phyloP scores from a whole-genome alignment of 495 filamentous ascomycete species.

The Aspergillus haitiensis region DNA sequence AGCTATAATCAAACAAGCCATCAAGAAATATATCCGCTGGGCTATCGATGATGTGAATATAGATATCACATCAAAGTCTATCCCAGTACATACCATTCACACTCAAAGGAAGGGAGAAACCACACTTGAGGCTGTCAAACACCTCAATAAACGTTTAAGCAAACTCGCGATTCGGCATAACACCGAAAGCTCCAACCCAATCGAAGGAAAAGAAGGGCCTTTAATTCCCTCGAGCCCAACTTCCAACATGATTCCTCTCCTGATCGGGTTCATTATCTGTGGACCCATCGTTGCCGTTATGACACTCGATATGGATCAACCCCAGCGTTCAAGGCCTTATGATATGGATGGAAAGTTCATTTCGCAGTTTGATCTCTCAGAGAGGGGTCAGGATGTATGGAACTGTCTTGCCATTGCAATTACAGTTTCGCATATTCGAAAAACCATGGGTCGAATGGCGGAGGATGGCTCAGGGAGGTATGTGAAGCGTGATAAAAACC shows the following conservation, averaged over 20 bases:
- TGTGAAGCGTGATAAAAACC: not conserved
- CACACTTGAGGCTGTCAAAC: slow-evolving; percentile 31
- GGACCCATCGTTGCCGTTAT: slow-evolving; percentile 46
- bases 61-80: slow-evolving; percentile 18
- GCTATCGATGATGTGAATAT: slow-evolving; percentile 40
- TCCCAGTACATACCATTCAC: slow-evolving; percentile 39
- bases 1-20: slow-evolving; percentile 31
- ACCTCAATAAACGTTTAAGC: slow-evolving; percentile 34
- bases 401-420: slow-evolving; percentile 48
- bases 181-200: slow-evolving; percentile 3
- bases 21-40: slow-evolving; percentile 46
- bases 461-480: slow-evolving; percentile 16
- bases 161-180: slow-evolving; percentile 31
- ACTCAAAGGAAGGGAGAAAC: slow-evolving; percentile 32
- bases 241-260: slow-evolving; percentile 23
- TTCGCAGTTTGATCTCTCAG: slow-evolving; percentile 41
- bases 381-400: slow-evolving; percentile 48
- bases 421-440: slow-evolving; percentile 38
- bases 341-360: slow-evolving; percentile 31
- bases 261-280: slow-evolving; percentile 44
- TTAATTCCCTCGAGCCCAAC: too few relatives aligned
- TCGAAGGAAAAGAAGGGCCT: not conserved
- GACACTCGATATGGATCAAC: slow-evolving; percentile 37
- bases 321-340: slow-evolving; percentile 3
- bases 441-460: slow-evolving; percentile 36